A percentile compares a stretch with the other conserved stretches of the same genome.
These are phyloP conservation scores for Sphagnum contortum DNA, from an alignment of 225 moss, liverwort and hornwort species.

Conservation along the genomic window DNA sequence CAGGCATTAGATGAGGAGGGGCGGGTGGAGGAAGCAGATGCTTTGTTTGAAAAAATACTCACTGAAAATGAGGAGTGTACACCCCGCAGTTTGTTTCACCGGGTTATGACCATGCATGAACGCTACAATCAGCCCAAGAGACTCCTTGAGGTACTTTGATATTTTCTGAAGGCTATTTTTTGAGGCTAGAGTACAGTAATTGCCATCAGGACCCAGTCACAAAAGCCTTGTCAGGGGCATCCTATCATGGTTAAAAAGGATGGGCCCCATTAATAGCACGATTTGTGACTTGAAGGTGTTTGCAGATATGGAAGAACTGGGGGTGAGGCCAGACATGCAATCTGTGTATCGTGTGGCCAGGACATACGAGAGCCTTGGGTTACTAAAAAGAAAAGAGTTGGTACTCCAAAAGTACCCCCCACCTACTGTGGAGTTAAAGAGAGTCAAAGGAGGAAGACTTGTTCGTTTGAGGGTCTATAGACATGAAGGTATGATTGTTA, in stretches of 20 bases:
- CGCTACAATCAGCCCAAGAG: slow-evolving; percentile 63
- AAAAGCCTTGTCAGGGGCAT: too few species aligned
- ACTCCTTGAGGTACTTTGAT: slow-evolving; percentile 58
- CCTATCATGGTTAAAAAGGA: background rate
- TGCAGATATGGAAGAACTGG: slow-evolving; percentile 56
- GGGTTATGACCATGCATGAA: slow-evolving; percentile 79
- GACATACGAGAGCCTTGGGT: slow-evolving; percentile 34
- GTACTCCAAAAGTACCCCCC: slow-evolving; percentile 28
- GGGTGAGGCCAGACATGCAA: slow-evolving; percentile 33
- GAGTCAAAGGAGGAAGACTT: slow-evolving; percentile 10
- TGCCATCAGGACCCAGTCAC: too few species aligned
- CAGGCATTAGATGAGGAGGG: slow-evolving; percentile 78
- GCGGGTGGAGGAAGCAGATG: slow-evolving; percentile 87
- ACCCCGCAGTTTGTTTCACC: slow-evolving; percentile 71
- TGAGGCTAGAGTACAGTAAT: too few species aligned
- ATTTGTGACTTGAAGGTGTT: slow-evolving; percentile 25
- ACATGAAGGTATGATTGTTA: too few species aligned
- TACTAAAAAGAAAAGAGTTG: slow-evolving; percentile 30
- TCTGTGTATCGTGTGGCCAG: slow-evolving; percentile 36
- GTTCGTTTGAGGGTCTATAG: too few species aligned
- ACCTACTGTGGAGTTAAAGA: slow-evolving; percentile 21
- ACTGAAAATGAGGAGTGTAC: slow-evolving; percentile 62
- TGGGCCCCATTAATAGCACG: background rate
- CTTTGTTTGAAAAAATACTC: slow-evolving; percentile 65
- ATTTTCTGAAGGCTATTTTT: background rate